phyloP scores from a whole-genome alignment of 495 filamentous ascomycete species.

The Hypoxylon lienhwacheense region DNA sequence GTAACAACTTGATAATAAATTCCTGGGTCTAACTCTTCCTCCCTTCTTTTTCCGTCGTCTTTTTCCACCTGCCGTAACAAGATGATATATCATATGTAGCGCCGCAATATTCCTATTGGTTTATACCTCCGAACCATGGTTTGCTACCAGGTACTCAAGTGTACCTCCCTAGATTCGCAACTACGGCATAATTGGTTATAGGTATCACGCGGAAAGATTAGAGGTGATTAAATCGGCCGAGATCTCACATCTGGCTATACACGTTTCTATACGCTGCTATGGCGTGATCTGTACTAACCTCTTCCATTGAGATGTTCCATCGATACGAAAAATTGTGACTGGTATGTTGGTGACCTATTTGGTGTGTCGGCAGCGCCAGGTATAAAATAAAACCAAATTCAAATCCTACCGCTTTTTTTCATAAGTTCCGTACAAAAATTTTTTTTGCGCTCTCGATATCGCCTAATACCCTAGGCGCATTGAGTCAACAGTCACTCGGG shows the following conservation, averaged over 20 bases:
- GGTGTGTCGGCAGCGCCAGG: neutral
- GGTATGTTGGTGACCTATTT: neutral
- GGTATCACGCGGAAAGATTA: neutral
- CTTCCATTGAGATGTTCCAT: slow-evolving; percentile 16
- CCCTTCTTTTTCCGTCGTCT: no score
- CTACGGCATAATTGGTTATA: no score
- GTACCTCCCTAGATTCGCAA: no score
- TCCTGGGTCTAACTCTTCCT: no score
- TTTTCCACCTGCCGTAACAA: no score
- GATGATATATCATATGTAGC: no score
- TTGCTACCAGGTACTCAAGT: no score
- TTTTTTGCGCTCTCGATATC: neutral
- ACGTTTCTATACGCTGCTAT: slow-evolving; percentile 22
- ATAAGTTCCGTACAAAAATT: no score
- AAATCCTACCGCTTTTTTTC: no score
- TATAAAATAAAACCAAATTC: neutral
- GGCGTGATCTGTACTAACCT: slow-evolving; percentile 28
- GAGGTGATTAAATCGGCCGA: slow-evolving; percentile 5
- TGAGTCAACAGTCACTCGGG: neutral
- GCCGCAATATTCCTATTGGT: no score
- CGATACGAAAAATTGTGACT: neutral
- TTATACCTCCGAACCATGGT: no score
- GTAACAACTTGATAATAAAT: no score
- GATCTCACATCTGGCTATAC: slow-evolving; percentile 6
- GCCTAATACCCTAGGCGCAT: slow-evolving; percentile 6